A percentile compares a stretch with the other conserved stretches of the same genome.
Conservation (phyloP, 495 filamentous ascomycete genomes). For the Podospora pseudoanserina region DNA sequence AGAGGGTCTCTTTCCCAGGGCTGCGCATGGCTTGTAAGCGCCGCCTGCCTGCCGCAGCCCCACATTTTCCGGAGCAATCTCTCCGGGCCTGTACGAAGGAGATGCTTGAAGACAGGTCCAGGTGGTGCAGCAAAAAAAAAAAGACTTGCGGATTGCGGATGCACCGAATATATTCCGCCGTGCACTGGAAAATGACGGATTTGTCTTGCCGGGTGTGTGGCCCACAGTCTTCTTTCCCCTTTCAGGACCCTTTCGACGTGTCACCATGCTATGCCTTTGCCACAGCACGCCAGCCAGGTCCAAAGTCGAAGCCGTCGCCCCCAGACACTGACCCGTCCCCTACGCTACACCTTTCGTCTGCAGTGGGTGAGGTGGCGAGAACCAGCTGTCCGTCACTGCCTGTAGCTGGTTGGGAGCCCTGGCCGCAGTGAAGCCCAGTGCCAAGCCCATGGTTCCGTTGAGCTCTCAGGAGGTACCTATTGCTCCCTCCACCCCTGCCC, state of each 20-base stretch:
- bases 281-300: slow-evolving; percentile 19
- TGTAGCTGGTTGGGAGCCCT: not conserved
- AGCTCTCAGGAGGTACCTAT: slow-evolving; percentile 3
- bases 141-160: slow-evolving; percentile 24
- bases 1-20: not conserved
- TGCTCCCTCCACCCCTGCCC: slow-evolving; percentile 1
- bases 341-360: not conserved
- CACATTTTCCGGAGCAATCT: not conserved
- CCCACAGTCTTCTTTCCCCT: slow-evolving; percentile 21
- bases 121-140: slow-evolving; percentile 22
- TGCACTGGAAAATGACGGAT: slow-evolving; percentile 26
- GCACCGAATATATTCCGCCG: slow-evolving; percentile 26
- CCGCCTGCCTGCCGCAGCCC: slow-evolving; percentile 9
- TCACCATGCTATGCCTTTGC: slow-evolving; percentile 34
- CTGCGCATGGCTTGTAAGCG: not conserved
- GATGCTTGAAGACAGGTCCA: slow-evolving; percentile 27
- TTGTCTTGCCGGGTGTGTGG: slow-evolving; percentile 2
- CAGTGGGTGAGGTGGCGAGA: slow-evolving; percentile 9
- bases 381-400: slow-evolving; percentile 8
- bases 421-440: slow-evolving; percentile 4
- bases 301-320: not conserved
- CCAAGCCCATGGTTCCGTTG: slow-evolving; percentile 6
- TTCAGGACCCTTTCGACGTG: slow-evolving; percentile 25
- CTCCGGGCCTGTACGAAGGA: slow-evolving; percentile 13
- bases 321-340: not conserved